A percentile compares a stretch with the other conserved stretches of the same genome.
phyloP scores from a whole-genome alignment of 2,329 filamentous ascomycete genomes.

The Lecanoromycetidae sp. region DNA sequence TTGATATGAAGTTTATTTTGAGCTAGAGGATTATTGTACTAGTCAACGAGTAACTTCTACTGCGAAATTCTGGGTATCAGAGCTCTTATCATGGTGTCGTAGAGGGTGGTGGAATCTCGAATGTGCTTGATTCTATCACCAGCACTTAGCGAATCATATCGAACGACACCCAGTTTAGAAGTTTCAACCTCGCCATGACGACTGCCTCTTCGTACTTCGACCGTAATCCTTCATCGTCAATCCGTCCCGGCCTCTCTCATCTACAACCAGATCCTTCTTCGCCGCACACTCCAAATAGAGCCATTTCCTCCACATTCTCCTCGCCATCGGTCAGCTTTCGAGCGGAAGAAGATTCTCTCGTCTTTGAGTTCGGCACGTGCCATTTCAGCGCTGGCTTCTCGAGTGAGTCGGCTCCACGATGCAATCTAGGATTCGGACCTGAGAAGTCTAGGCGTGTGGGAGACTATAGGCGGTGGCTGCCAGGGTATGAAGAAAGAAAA shows the following conservation, averaged over 20 bases:
- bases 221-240: constrained; percentile 12
- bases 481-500: constrained; percentile 41
- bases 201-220: constrained; percentile 16
- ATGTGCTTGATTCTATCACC: too few species aligned
- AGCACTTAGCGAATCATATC: too few species aligned
- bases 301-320: constrained; percentile 43
- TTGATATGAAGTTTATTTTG: too few species aligned
- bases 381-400: constrained; percentile 74
- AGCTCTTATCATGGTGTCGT: neutral
- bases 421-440: constrained; percentile 59
- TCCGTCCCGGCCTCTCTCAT: constrained; percentile 18
- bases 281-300: constrained; percentile 50
- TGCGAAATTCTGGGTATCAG: neutral
- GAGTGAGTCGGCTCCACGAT: constrained; percentile 63
- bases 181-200: neutral
- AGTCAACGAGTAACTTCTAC: too few species aligned
- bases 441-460: constrained; percentile 66
- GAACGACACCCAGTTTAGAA: too few species aligned
- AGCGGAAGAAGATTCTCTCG: constrained; percentile 69
- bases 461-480: constrained; percentile 63
- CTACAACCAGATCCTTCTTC: constrained; percentile 28
- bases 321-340: constrained; percentile 47
- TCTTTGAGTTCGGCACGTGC: constrained; percentile 73
- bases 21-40: too few species aligned
- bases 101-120: neutral